Evolutionary conservation across 116 monocot species (phyloP).

Genomic region (Iris pallida): DNA sequence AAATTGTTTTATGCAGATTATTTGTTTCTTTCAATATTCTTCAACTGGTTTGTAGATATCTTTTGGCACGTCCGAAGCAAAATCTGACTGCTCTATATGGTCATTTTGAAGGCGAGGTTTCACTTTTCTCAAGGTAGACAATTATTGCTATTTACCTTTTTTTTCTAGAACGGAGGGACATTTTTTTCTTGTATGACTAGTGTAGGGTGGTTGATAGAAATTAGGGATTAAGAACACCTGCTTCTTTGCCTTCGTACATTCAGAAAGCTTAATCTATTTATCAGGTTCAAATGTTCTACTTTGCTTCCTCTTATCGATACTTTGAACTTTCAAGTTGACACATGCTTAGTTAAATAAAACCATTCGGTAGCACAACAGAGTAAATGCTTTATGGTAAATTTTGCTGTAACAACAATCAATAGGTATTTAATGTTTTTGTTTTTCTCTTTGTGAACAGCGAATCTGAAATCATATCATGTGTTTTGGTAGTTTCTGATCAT

Average conservation of each 20-base stretch:
- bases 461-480: too few relatives aligned
- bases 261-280: neutral
- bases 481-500: too few relatives aligned
- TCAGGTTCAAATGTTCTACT: neutral
- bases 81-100: constrained; percentile 44
- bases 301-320: neutral
- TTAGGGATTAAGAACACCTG: neutral
- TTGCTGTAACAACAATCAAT: neutral
- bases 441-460: too few relatives aligned
- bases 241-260: constrained; percentile 3
- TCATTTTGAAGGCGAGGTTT: constrained; percentile 67
- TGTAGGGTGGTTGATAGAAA: constrained; percentile 5
- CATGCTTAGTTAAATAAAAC: neutral
- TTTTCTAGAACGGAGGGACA: constrained; percentile 22
- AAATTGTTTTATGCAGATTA: constrained; percentile 47
- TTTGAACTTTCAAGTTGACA: neutral
- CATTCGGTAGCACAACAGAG: neutral
- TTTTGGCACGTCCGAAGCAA: constrained; percentile 64
- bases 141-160: constrained; percentile 50
- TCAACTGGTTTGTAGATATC: constrained; percentile 63
- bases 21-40: constrained; percentile 62
- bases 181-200: constrained; percentile 6
- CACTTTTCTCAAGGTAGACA: constrained; percentile 57
- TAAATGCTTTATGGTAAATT: neutral
- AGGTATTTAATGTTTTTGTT: too few relatives aligned